Percentiles rank a stretch among this genome's conserved stretches.
phyloP scores from a whole-genome alignment of 1,284 basidiomycete genomes.

The Naganishia liquefaciens region DNA sequence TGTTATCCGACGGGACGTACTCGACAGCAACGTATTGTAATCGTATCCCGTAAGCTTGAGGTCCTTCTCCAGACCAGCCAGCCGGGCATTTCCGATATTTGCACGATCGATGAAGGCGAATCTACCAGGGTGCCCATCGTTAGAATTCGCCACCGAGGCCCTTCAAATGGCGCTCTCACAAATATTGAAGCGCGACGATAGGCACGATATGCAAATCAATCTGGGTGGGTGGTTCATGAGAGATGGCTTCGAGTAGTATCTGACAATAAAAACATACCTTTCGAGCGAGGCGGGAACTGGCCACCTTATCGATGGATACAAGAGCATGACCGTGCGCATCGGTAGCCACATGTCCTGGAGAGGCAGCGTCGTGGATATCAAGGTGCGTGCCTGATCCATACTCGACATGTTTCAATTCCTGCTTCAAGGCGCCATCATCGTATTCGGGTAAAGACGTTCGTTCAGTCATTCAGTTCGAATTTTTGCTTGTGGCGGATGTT shows the following conservation, averaged over 20 bases:
- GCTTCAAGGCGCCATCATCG: constrained; percentile 19
- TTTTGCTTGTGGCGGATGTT: background rate
- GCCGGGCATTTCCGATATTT: constrained; percentile 32
- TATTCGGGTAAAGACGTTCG: constrained; percentile 5
- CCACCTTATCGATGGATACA: constrained; percentile 28
- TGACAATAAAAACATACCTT: constrained; percentile 17
- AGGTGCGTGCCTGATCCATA: constrained; percentile 8
- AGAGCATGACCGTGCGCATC: constrained; percentile 24
- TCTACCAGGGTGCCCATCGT: background rate
- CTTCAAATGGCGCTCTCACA: background rate
- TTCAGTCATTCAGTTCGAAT: background rate
- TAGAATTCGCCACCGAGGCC: no score
- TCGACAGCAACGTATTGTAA: constrained; percentile 27
- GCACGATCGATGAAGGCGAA: constrained; percentile 33
- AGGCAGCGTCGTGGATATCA: constrained; percentile 26
- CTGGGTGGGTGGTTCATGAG: background rate
- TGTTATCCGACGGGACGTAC: background rate
- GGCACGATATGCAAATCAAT: constrained; percentile 27
- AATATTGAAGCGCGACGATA: constrained; percentile 23
- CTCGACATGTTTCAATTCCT: constrained; percentile 19
- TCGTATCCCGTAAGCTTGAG: constrained; percentile 30
- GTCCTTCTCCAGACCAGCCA: constrained; percentile 30
- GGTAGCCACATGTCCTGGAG: constrained; percentile 16
- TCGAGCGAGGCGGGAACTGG: constrained; percentile 27
- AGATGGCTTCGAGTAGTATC: background rate